Evolutionary conservation across 441 rosid genomes (phyloP).

Genomic region (Eutrema salsugineum): DNA sequence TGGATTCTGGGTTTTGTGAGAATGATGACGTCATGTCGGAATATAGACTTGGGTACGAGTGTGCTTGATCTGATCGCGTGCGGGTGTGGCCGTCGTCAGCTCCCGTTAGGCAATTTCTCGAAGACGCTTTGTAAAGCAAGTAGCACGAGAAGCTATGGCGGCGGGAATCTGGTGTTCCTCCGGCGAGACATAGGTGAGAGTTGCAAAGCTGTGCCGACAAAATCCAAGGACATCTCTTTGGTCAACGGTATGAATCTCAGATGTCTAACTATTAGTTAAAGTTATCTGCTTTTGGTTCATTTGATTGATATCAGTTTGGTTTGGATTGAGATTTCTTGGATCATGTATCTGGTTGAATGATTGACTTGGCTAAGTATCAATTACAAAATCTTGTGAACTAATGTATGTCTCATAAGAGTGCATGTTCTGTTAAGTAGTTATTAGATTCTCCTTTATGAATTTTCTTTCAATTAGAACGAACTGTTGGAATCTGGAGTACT

Average conservation of each 20-base stretch:
- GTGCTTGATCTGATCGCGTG: background rate
- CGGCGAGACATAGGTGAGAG: constrained; percentile 1
- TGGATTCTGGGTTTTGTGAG: background rate
- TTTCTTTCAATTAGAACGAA: too few relatives aligned
- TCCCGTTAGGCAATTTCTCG: background rate
- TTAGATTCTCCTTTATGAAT: background rate
- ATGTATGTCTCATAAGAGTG: background rate
- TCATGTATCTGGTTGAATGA: background rate
- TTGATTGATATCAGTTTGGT: background rate
- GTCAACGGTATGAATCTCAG: background rate
- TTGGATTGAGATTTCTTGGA: background rate
- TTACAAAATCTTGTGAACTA: background rate
- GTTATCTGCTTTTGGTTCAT: background rate
- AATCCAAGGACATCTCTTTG: background rate
- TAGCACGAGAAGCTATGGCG: background rate
- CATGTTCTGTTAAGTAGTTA: background rate
- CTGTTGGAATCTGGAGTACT: background rate
- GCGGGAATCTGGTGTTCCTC: background rate
- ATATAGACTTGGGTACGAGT: background rate
- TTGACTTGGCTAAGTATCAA: background rate
- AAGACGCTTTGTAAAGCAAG: background rate
- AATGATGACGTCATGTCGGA: background rate
- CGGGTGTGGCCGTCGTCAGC: constrained; percentile 5
- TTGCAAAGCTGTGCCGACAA: constrained; percentile 1
- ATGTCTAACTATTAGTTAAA: background rate